A percentile compares a stretch with the other conserved stretches of the same genome.
Conservation (phyloP, 78 protist genomes). For the Protostelium mycophagum region DNA sequence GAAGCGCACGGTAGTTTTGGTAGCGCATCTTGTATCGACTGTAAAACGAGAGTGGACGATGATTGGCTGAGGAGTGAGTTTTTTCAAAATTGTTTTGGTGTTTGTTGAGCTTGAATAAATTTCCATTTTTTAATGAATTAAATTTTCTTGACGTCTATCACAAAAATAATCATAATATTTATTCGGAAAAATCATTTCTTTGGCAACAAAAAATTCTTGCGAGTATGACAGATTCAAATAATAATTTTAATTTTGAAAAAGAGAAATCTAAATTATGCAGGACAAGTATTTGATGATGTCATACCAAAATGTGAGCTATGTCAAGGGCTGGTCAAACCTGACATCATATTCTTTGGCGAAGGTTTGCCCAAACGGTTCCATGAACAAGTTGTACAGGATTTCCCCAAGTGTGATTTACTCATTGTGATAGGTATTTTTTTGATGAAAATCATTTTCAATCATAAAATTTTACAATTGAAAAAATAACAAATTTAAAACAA, state of each 20-base stretch:
- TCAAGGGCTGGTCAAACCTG: slow-evolving; percentile 61
- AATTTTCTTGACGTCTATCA: background rate
- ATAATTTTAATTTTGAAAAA: background rate
- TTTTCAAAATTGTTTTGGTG: too few relatives aligned
- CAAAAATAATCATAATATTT: background rate
- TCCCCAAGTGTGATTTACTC: slow-evolving; percentile 55
- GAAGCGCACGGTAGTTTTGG: slow-evolving; percentile 87
- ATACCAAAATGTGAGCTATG: slow-evolving; percentile 64
- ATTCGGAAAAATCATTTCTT: too few relatives aligned
- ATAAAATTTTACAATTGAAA: slow-evolving; percentile 40
- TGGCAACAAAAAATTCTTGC: background rate
- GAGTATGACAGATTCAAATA: background rate
- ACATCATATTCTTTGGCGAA: slow-evolving; percentile 86
- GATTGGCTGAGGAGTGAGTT: background rate
- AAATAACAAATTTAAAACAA: too few relatives aligned
- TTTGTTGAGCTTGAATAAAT: too few relatives aligned
- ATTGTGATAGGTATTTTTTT: slow-evolving; percentile 73
- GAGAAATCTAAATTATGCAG: too few relatives aligned
- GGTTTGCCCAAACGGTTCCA: slow-evolving; percentile 63
- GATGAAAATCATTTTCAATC: too few relatives aligned
- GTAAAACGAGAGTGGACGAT: slow-evolving; percentile 10
- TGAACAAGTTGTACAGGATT: slow-evolving; percentile 30
- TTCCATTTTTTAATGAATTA: too few relatives aligned
- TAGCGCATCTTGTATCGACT: slow-evolving; percentile 32
- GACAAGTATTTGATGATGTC: slow-evolving; percentile 22